Conservation (phyloP, 2,329 filamentous ascomycete species). For the Monosporascus sp. region DNA sequence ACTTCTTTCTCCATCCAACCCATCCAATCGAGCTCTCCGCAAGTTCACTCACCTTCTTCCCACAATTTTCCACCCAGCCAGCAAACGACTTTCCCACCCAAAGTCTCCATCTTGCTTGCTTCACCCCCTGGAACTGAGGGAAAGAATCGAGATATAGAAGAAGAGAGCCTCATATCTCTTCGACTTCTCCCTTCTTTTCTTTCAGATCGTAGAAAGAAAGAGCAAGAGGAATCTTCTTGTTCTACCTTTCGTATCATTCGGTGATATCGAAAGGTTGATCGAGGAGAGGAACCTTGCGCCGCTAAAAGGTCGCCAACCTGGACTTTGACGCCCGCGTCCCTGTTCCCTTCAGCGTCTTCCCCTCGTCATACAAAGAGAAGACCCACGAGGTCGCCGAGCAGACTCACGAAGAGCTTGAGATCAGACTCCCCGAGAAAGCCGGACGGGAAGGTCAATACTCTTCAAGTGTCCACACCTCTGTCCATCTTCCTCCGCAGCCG, state of each 20-base stretch:
- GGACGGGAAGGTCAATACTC: conserved; percentile 97
- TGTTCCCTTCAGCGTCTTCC: conserved; percentile 99
- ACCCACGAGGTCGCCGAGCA: conserved; percentile 52
- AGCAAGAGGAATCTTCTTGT: conserved; percentile 60
- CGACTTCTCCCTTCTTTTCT: conserved; percentile 36
- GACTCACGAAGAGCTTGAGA: conserved; percentile 84
- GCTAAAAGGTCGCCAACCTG: conserved; percentile 83
- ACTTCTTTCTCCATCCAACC: conserved; percentile 11
- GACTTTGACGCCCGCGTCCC: conserved; percentile 99
- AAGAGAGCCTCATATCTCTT: conserved; percentile 27
- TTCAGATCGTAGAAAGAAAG: conserved; percentile 47
- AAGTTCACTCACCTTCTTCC: conserved; percentile 2
- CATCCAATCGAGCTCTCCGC: background rate
- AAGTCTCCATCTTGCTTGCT: conserved; percentile 29
- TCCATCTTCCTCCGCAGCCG: conserved; percentile 58
- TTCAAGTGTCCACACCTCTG: conserved; percentile 57
- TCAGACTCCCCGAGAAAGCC: conserved; percentile 74
- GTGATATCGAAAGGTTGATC: conserved; percentile 34
- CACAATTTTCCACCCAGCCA: conserved; percentile 25
- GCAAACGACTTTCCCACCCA: conserved; percentile 28
- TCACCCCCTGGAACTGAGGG: conserved; percentile 21
- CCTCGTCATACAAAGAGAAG: conserved; percentile 80
- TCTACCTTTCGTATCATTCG: conserved; percentile 54
- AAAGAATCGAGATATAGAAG: conserved; percentile 28
- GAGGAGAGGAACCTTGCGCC: conserved; percentile 40